A percentile compares a stretch with the other conserved stretches of the same genome.
phyloP scores from a whole-genome alignment of 495 filamentous ascomycete genomes.

The Xylaria grammica region DNA sequence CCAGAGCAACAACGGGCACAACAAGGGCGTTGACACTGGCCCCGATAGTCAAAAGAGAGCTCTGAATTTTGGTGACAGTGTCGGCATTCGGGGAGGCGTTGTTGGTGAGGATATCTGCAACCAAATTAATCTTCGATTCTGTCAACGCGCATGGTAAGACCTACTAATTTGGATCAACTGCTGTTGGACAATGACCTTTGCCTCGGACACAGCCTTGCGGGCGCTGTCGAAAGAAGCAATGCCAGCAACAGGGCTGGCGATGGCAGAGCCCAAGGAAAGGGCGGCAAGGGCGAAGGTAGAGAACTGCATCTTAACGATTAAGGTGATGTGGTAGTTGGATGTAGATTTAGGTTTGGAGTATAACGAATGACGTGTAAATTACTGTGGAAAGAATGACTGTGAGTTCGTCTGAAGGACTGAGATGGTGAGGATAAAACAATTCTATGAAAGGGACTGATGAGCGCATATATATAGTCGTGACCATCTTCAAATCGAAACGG shows the following conservation, averaged over 20 bases:
- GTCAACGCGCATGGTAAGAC: not conserved
- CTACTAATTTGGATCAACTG: slow-evolving; percentile 26
- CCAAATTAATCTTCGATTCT: not conserved
- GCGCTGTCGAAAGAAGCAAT: slow-evolving; percentile 22
- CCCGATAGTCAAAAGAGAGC: slow-evolving; percentile 23
- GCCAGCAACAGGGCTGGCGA: slow-evolving; percentile 27
- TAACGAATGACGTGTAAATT: slow-evolving; percentile 25
- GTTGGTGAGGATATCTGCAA: not conserved
- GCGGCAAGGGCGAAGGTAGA: slow-evolving; percentile 33
- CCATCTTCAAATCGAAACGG: not conserved
- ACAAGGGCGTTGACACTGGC: slow-evolving; percentile 27
- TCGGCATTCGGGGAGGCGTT: slow-evolving; percentile 16
- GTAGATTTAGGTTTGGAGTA: not conserved
- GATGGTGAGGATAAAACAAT: not conserved
- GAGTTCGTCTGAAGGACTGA: not conserved
- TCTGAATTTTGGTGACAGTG: slow-evolving; percentile 27
- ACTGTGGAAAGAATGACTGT: slow-evolving; percentile 10
- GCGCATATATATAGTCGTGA: slow-evolving; percentile 9
- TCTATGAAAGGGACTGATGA: not conserved
- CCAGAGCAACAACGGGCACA: slow-evolving; percentile 23
- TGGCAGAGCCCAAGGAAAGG: slow-evolving; percentile 38
- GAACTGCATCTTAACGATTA: slow-evolving; percentile 36
- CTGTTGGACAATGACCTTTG: slow-evolving; percentile 23
- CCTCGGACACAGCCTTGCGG: slow-evolving; percentile 18
- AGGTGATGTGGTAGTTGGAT: slow-evolving; percentile 12